Percentiles rank a stretch among this genome's conserved stretches.
These are phyloP conservation scores for Pythium chondricola DNA, from an alignment of 352 stramenopile species.

Conservation along the genomic window DNA sequence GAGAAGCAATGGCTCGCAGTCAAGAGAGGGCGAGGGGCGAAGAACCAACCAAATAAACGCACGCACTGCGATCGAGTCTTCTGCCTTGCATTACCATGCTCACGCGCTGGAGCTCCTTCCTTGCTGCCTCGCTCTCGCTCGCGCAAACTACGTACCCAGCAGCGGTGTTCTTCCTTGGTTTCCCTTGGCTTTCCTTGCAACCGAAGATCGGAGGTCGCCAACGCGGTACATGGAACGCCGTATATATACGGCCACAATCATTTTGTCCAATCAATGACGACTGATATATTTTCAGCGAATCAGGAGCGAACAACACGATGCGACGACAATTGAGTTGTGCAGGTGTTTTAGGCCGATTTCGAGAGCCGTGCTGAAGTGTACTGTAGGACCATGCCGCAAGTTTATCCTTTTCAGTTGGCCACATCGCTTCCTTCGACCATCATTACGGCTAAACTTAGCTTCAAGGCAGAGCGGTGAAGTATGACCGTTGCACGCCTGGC, in stretches of 20 bases:
- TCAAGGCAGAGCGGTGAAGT: too few species aligned
- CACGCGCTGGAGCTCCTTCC: not conserved
- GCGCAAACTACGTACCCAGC: not conserved
- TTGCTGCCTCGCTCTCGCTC: slow-evolving; percentile 5
- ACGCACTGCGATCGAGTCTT: not conserved
- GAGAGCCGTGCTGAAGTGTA: too few species aligned
- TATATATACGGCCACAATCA: slow-evolving; percentile 1
- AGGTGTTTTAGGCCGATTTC: too few species aligned
- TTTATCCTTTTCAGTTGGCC: too few species aligned
- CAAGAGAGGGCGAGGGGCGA: too few species aligned
- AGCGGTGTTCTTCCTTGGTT: not conserved
- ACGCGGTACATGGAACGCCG: not conserved
- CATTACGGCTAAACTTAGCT: slow-evolving; percentile 15
- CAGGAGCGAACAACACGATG: slow-evolving; percentile 8
- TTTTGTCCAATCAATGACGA: slow-evolving; percentile 1
- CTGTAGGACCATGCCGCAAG: too few species aligned
- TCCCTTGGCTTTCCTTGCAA: too few species aligned
- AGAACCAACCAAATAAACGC: slow-evolving; percentile 2
- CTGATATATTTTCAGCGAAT: slow-evolving; percentile 6
- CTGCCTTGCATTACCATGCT: slow-evolving; percentile 7
- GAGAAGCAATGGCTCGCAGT: too few species aligned
- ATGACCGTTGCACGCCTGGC: slow-evolving; percentile 9
- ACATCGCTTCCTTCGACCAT: not conserved
- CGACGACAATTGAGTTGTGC: slow-evolving; percentile 7
- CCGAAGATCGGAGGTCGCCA: too few species aligned